A percentile compares a stretch with the other conserved stretches of the same genome.
Evolutionary conservation across 2,329 filamentous ascomycete genomes (phyloP).

Genomic region (Nigrospora sphaerica): DNA sequence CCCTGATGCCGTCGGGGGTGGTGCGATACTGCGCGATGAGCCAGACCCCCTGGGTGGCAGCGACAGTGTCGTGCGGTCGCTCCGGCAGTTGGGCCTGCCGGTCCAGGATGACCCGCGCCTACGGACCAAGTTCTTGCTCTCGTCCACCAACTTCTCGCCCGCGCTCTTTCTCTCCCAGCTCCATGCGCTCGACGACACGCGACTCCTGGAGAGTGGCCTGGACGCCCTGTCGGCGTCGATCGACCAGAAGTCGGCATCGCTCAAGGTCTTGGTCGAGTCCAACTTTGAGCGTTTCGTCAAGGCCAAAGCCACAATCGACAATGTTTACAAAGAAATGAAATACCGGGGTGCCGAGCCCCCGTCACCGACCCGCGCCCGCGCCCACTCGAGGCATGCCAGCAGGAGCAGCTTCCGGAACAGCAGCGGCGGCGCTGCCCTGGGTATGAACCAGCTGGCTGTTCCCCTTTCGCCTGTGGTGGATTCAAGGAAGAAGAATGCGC

Average conservation of each 20-base stretch:
- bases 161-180: constrained; percentile 87
- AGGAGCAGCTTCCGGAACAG: constrained; percentile 57
- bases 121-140: constrained; percentile 81
- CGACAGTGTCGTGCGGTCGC: constrained; percentile 75
- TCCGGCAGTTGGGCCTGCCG: constrained; percentile 69
- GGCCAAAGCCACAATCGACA: constrained; percentile 96
- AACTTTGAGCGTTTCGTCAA: constrained; percentile 98
- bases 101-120: constrained; percentile 78
- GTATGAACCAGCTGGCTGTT: constrained; percentile 30
- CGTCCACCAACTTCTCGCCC: constrained; percentile 91
- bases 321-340: constrained; percentile 98
- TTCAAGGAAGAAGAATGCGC: constrained; percentile 74
- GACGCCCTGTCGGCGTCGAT: constrained; percentile 86
- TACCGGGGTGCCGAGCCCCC: constrained; percentile 53
- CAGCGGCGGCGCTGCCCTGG: constrained; percentile 26
- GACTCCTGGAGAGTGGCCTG: constrained; percentile 72
- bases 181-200: constrained; percentile 78
- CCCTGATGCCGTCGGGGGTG: constrained; percentile 57
- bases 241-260: constrained; percentile 92
- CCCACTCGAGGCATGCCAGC: constrained; percentile 62
- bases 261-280: constrained; percentile 93
- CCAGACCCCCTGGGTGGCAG: constrained; percentile 83
- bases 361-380: constrained; percentile 28
- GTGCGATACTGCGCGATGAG: constrained; percentile 81
- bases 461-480: constrained; percentile 36